Evolutionary conservation across 805 yeast species (phyloP).

Genomic region (Teunomyces atbi): DNA sequence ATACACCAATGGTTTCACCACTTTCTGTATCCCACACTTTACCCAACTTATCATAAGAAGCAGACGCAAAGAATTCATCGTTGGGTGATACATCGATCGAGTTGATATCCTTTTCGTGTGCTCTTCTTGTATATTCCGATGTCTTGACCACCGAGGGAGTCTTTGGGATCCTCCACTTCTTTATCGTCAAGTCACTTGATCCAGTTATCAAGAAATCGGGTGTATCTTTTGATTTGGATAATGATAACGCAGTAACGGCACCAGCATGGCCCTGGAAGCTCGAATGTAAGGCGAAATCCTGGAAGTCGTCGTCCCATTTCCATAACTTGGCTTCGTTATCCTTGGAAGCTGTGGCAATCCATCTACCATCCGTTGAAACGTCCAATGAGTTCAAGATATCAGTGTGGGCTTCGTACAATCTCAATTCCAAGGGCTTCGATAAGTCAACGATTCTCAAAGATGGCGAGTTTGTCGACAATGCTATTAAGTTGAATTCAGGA

Average conservation of each 20-base stretch:
- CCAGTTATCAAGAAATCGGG: conserved; percentile 83
- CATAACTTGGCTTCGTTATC: conserved; percentile 85
- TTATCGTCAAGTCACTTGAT: conserved; percentile 79
- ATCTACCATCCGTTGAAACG: conserved; percentile 71
- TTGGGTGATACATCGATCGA: conserved; percentile 88
- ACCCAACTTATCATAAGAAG: conserved; percentile 89
- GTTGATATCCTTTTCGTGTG: conserved; percentile 96
- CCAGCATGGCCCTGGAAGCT: conserved; percentile 84
- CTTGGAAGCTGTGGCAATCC: conserved; percentile 92
- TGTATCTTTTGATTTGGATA: conserved; percentile 53
- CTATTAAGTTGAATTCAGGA: conserved; percentile 55
- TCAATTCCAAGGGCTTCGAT: conserved; percentile 57
- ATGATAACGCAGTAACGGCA: conserved; percentile 76
- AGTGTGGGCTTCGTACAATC: conserved; percentile 73
- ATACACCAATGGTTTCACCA: conserved; percentile 85
- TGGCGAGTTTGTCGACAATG: conserved; percentile 93
- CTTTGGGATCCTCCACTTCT: conserved; percentile 78
- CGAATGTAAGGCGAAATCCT: conserved; percentile 48
- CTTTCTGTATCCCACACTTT: conserved; percentile 82
- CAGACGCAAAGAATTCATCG: conserved; percentile 85
- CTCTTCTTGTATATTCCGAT: conserved; percentile 88
- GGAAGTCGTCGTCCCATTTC: conserved; percentile 52
- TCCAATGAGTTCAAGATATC: conserved; percentile 84
- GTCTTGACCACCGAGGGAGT: conserved; percentile 40
- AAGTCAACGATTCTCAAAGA: conserved; percentile 74